Base-by-base conservation (phyloP, 768 basidiomycete genomes). In the Boletus rufocinnamomeus region DNA sequence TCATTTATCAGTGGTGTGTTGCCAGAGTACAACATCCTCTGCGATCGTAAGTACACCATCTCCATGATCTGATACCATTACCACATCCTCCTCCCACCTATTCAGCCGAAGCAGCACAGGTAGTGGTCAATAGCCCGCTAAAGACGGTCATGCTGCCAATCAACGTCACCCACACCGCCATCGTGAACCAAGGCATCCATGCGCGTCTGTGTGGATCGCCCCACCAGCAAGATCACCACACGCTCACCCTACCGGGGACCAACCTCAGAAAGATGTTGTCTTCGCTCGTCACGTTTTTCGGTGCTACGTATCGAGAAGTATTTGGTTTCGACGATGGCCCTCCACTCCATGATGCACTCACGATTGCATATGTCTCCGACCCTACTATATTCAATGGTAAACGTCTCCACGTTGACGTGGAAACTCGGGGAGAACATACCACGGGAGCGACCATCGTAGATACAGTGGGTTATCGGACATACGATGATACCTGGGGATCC, bases 301-400 rank as follows among this genome's bases (percentile, higher is more conserved):
- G 88, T 6, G 80, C 83, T 4, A 61, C 84, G 2, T 93, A 95
- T 73, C 82, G 84, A 65, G 75, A 82, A 3, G 86, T 85, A 0
- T 95, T 93, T 62, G 85, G 84, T n/a, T 95, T 95, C 70, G 69
- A 79, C n/a, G 80, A 89, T 35, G 93, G 92, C 0, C 94, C 94
- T 7, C 94, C 94, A 2, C 77, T 95, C 3, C 94, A 96, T 61
- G 94, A 95, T 65, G 85, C 91, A 1, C 78, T 95, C 37, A 91
- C 93, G 0, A 77, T 95, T 47, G 88, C 85, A 11, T 95, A 90
- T 60, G 77, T 93, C 37, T 82, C 85, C 1, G 71, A 74, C n/a
- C 91, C 91, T 0, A 79, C 84, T 6, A 63, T 93, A 1, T 93
- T 94, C 71, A 69, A 70, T 25, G 74, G 75, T 35, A 81, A 69